phyloP scores from a whole-genome alignment of 78 protist genomes.

The Emiliania huxleyi region DNA sequence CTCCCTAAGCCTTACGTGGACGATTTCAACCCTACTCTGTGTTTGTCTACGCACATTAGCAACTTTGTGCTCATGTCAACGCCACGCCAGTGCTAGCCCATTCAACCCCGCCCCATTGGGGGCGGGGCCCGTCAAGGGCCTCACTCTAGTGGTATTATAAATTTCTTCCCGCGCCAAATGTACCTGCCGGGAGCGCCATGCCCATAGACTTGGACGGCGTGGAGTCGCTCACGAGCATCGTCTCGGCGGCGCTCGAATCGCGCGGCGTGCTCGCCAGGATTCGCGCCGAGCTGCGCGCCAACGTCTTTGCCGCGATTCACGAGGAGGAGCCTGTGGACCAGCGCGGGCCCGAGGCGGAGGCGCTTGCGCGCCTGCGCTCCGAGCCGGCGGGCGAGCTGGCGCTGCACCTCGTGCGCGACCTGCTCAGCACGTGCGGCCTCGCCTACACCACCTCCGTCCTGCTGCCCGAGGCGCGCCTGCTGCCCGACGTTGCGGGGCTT shows the following conservation, averaged over 20 bases:
- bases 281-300: conserved; percentile 5
- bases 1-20: too few relatives aligned
- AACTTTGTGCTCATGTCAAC: too few relatives aligned
- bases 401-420: not conserved
- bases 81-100: too few relatives aligned
- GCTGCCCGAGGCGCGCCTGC: not conserved
- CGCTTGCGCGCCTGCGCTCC: not conserved
- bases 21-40: too few relatives aligned
- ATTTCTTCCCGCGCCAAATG: too few relatives aligned
- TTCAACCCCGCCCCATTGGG: too few relatives aligned
- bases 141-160: too few relatives aligned
- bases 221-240: not conserved
- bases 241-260: not conserved
- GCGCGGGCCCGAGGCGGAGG: not conserved
- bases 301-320: not conserved
- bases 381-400: not conserved
- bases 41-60: too few relatives aligned
- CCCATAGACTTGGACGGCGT: too few relatives aligned
- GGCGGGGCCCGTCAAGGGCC: too few relatives aligned
- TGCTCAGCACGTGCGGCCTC: not conserved
- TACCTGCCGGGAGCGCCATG: too few relatives aligned
- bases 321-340: not conserved
- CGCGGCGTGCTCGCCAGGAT: not conserved
- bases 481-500: not conserved
- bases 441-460: not conserved